These are phyloP conservation scores for Papilionanthe hybrid DNA, from an alignment of 116 monocot species.

Conservation along the genomic window DNA sequence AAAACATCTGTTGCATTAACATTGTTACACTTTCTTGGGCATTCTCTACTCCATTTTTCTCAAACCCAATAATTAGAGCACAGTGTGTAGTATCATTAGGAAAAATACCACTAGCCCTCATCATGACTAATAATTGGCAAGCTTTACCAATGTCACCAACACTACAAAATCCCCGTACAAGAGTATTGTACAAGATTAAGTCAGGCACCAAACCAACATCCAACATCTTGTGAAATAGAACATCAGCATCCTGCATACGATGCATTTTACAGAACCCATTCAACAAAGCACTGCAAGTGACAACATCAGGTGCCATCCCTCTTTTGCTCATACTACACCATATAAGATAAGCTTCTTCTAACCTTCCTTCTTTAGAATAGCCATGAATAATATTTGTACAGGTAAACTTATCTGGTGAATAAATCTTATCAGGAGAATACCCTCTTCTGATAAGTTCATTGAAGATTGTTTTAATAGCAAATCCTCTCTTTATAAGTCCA, in stretches of 20 bases:
- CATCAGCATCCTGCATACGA: slow-evolving; percentile 31
- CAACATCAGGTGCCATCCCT: slow-evolving; percentile 34
- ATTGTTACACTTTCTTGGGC: slow-evolving; percentile 28
- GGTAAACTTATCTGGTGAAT: slow-evolving; percentile 37
- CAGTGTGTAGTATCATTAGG: slow-evolving; percentile 26
- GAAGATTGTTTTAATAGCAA: slow-evolving; percentile 23
- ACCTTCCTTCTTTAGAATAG: slow-evolving; percentile 25
- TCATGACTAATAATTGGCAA: slow-evolving; percentile 22
- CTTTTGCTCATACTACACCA: slow-evolving; percentile 34
- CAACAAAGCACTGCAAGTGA: slow-evolving; percentile 40
- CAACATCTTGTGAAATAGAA: slow-evolving; percentile 45
- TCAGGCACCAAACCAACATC: slow-evolving; percentile 45
- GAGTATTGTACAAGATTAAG: slow-evolving; percentile 42
- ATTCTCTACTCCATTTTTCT: slow-evolving; percentile 32
- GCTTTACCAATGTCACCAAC: slow-evolving; percentile 31
- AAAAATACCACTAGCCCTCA: slow-evolving; percentile 26
- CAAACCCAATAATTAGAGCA: slow-evolving; percentile 26
- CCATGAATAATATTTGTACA: slow-evolving; percentile 36
- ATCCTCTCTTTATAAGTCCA: slow-evolving; percentile 46
- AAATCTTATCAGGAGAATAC: slow-evolving; percentile 6
- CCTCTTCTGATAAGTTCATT: slow-evolving; percentile 39
- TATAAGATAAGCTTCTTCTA: slow-evolving; percentile 37
- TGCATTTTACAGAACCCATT: slow-evolving; percentile 29
- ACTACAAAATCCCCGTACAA: slow-evolving; percentile 39
- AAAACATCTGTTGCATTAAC: slow-evolving; percentile 23